Evolutionary conservation across 2,329 filamentous ascomycete species (phyloP).

Genomic region (Biscogniauxia marginata): DNA sequence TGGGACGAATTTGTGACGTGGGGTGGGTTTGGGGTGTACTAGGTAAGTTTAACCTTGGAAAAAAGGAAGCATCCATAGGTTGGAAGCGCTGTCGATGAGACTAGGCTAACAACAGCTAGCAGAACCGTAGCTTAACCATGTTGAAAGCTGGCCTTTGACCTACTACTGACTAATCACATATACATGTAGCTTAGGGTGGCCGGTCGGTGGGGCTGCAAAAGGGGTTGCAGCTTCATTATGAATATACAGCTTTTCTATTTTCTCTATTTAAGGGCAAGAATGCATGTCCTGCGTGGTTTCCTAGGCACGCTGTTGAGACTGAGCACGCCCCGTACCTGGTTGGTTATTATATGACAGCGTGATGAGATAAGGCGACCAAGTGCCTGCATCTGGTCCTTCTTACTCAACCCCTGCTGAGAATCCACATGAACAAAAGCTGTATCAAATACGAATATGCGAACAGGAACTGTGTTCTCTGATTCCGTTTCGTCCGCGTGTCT

Average conservation of each 20-base stretch:
- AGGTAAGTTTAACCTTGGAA: no score
- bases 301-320: background rate
- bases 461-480: slow-evolving; percentile 85
- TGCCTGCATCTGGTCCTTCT: background rate
- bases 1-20: no score
- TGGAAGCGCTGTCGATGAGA: no score
- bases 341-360: background rate
- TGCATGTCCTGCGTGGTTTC: background rate
- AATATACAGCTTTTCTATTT: background rate
- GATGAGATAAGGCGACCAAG: background rate
- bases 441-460: slow-evolving; percentile 94
- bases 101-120: background rate
- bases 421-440: slow-evolving; percentile 94
- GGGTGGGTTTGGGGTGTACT: no score
- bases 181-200: no score
- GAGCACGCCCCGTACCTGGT: background rate
- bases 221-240: background rate
- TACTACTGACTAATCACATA: no score
- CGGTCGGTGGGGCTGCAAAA: background rate
- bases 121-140: background rate
- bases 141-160: no score
- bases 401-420: slow-evolving; percentile 44
- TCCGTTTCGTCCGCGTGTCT: slow-evolving; percentile 81
- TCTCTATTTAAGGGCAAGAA: background rate
- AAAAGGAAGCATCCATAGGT: no score